Conservation (phyloP, 495 filamentous ascomycete species). For the Penicillium manginii region DNA sequence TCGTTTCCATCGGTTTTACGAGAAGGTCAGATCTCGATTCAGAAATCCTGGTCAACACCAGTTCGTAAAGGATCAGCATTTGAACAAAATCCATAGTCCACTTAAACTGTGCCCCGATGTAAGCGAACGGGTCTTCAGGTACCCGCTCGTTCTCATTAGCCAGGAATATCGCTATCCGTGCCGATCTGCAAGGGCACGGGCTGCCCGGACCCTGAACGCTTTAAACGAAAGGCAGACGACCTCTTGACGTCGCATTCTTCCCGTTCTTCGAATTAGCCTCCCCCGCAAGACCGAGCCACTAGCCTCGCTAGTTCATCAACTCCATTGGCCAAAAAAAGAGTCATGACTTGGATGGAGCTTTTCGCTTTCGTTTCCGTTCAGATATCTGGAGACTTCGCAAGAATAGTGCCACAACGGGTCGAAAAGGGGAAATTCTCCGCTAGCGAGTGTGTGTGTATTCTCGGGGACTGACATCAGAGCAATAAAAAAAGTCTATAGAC, state of each 20-base stretch:
- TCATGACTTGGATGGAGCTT: conserved; percentile 10
- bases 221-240: conserved; percentile 11
- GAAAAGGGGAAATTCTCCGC: conserved; percentile 26
- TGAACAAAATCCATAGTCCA: not conserved
- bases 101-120: not conserved
- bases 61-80: conserved; percentile 6
- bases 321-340: conserved; percentile 16
- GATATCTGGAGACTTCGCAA: conserved; percentile 15
- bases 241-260: conserved; percentile 19
- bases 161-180: conserved; percentile 1
- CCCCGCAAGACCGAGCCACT: conserved; percentile 21
- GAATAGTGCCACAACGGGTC: conserved; percentile 1
- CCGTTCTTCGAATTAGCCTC: conserved; percentile 9
- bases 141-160: conserved; percentile 5
- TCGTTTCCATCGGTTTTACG: not conserved
- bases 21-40: not conserved
- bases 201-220: conserved; percentile 1
- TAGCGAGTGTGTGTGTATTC: conserved; percentile 12
- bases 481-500: conserved; percentile 3
- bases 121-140: conserved; percentile 12
- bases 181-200: conserved; percentile 8
- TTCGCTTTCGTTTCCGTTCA: conserved; percentile 8
- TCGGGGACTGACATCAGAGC: conserved; percentile 19
- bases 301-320: conserved; percentile 10
- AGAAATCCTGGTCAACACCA: not conserved